phyloP scores from a whole-genome alignment of 2,329 filamentous ascomycete species.

The Colletotrichum godetiae region DNA sequence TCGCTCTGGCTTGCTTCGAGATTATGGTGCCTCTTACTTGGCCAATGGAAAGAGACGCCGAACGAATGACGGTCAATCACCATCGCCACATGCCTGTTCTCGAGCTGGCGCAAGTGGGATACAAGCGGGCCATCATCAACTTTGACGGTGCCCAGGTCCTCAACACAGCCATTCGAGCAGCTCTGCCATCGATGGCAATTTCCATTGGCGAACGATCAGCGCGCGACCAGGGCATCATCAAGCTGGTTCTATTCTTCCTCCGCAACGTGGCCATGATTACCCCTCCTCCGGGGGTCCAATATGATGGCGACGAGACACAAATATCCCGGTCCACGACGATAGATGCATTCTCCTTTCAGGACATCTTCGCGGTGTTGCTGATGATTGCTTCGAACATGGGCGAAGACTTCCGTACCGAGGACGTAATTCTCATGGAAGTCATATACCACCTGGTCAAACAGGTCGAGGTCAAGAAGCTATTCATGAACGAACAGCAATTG shows the following conservation, averaged over 20 bases:
- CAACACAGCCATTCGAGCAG: slow-evolving; percentile 82
- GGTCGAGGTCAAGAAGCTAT: slow-evolving; percentile 84
- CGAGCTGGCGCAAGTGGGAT: slow-evolving; percentile 86
- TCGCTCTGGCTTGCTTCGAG: slow-evolving; percentile 89
- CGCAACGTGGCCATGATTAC: slow-evolving; percentile 90
- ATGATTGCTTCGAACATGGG: slow-evolving; percentile 93
- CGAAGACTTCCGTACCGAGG: slow-evolving; percentile 91
- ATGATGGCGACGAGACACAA: slow-evolving; percentile 89
- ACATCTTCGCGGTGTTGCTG: slow-evolving; percentile 86
- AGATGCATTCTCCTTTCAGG: slow-evolving; percentile 89
- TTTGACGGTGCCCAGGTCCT: slow-evolving; percentile 83
- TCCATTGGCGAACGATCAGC: slow-evolving; percentile 79
- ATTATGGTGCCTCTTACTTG: slow-evolving; percentile 93
- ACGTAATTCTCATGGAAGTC: slow-evolving; percentile 90
- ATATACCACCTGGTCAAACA: slow-evolving; percentile 94
- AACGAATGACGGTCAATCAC: slow-evolving; percentile 91
- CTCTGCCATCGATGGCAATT: slow-evolving; percentile 86
- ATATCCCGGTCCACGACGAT: slow-evolving; percentile 89
- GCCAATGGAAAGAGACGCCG: slow-evolving; percentile 84
- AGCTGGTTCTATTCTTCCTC: slow-evolving; percentile 87
- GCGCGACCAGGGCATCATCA: slow-evolving; percentile 92
- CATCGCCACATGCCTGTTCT: slow-evolving; percentile 91
- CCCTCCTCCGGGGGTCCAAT: slow-evolving; percentile 76
- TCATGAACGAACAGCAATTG: slow-evolving; percentile 82
- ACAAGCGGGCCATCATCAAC: slow-evolving; percentile 90